Conservation (phyloP, 2,329 filamentous ascomycete genomes). For the Endoconidiophora polonica region DNA sequence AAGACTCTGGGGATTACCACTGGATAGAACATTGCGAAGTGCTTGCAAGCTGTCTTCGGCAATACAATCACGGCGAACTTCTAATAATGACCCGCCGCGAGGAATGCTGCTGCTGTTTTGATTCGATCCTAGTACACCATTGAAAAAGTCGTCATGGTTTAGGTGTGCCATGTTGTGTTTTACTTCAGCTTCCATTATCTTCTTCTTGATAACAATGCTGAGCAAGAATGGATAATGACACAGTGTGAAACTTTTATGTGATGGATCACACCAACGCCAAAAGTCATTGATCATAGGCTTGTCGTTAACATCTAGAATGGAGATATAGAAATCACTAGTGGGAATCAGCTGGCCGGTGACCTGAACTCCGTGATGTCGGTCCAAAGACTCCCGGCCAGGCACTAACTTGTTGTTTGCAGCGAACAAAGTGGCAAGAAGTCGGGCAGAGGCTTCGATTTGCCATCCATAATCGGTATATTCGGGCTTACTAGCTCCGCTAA, state of each 20-base stretch:
- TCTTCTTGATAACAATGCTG: conserved; percentile 83
- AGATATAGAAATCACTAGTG: conserved; percentile 76
- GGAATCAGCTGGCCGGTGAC: conserved; percentile 52
- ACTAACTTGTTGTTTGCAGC: conserved; percentile 50
- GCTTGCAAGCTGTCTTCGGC: conserved; percentile 75
- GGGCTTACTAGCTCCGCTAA: background rate
- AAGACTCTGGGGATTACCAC: conserved; percentile 57
- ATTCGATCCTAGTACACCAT: conserved; percentile 50
- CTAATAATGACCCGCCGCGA: conserved; percentile 62
- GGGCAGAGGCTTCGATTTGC: conserved; percentile 70
- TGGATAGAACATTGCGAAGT: conserved; percentile 71
- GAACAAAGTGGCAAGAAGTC: conserved; percentile 66
- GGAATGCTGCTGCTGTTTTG: conserved; percentile 37
- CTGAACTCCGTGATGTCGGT: conserved; percentile 13
- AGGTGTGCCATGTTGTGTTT: conserved; percentile 78
- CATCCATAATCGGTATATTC: conserved; percentile 46
- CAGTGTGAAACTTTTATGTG: conserved; percentile 60
- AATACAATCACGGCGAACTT: conserved; percentile 66
- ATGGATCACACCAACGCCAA: conserved; percentile 62
- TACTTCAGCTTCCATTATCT: conserved; percentile 76
- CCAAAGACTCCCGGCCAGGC: background rate
- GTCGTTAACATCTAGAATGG: conserved; percentile 53
- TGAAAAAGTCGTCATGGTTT: conserved; percentile 78
- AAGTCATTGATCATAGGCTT: conserved; percentile 55
- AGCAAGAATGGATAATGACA: conserved; percentile 87